Conservation (phyloP, 1,284 basidiomycete species). For the Cryptococcus maquisensis region DNA sequence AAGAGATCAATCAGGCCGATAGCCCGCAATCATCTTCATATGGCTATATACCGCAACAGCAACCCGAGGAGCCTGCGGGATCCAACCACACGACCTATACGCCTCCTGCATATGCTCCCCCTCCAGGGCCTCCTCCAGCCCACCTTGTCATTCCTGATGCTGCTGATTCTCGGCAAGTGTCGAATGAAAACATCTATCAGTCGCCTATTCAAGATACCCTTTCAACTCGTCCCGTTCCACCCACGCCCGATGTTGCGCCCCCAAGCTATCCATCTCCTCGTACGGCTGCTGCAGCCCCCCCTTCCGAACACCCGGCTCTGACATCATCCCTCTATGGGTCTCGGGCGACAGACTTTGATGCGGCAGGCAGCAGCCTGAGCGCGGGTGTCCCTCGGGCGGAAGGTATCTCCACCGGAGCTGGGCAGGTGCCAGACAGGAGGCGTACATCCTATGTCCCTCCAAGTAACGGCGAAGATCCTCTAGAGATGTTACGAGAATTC, state of each 20-base stretch:
- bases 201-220: background rate
- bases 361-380: too few relatives aligned
- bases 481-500: conserved; percentile 40
- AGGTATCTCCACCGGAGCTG: too few relatives aligned
- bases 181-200: background rate
- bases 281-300: background rate
- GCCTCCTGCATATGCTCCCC: conserved; percentile 50
- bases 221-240: conserved; percentile 7
- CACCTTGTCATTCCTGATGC: conserved; percentile 15
- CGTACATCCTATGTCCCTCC: conserved; percentile 2
- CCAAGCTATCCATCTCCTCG: too few relatives aligned
- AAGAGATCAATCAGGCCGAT: conserved; percentile 47
- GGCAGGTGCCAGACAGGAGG: background rate
- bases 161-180: background rate
- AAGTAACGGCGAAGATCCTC: conserved; percentile 26
- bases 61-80: conserved; percentile 15
- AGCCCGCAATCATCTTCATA: background rate
- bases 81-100: conserved; percentile 15
- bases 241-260: conserved; percentile 1
- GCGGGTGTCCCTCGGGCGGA: too few relatives aligned
- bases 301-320: background rate
- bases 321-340: conserved; percentile 3
- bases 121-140: conserved; percentile 55
- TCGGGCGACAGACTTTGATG: too few relatives aligned
- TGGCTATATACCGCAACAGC: background rate